Percentiles rank a stretch among this genome's conserved stretches.
phyloP scores from a whole-genome alignment of 306 rosid species.

The Quercus parvula region DNA sequence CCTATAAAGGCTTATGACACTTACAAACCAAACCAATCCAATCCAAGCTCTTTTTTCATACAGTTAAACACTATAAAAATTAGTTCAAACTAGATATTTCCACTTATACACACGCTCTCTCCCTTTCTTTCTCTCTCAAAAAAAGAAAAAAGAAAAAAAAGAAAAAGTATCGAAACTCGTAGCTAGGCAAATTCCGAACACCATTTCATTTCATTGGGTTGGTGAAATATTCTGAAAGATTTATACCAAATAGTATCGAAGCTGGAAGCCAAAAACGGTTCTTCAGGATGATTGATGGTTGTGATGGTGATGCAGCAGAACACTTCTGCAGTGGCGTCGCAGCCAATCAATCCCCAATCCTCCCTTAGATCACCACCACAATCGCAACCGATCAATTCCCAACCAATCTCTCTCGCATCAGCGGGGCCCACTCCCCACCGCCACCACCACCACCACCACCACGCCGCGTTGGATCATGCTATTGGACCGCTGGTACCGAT shows the following conservation, averaged over 20 bases:
- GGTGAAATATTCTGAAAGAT: too few species aligned
- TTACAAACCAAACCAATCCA: too few species aligned
- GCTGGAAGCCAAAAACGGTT: not conserved
- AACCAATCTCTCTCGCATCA: slow-evolving; percentile 34
- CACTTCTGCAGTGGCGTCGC: slow-evolving; percentile 68
- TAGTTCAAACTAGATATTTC: too few species aligned
- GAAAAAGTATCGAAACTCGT: too few species aligned
- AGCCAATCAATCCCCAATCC: slow-evolving; percentile 53
- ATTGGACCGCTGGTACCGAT: slow-evolving; percentile 36
- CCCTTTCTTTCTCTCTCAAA: too few species aligned
- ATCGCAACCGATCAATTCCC: slow-evolving; percentile 30
- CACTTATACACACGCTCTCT: too few species aligned
- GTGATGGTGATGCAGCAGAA: slow-evolving; percentile 57
- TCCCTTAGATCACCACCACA: slow-evolving; percentile 69
- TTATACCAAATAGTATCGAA: too few species aligned
- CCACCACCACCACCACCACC: slow-evolving; percentile 23
- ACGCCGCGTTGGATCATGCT: slow-evolving; percentile 40
- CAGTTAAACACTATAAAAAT: too few species aligned
- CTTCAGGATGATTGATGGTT: slow-evolving; percentile 84
- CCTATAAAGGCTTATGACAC: too few species aligned
- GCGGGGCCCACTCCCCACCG: slow-evolving; percentile 30
- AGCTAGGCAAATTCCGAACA: too few species aligned
- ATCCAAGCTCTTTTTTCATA: too few species aligned
- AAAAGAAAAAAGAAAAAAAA: fast-evolving
- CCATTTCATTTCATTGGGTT: too few species aligned